phyloP scores from a whole-genome alignment of 2,329 filamentous ascomycete species.

The Cercospora berteroae region DNA sequence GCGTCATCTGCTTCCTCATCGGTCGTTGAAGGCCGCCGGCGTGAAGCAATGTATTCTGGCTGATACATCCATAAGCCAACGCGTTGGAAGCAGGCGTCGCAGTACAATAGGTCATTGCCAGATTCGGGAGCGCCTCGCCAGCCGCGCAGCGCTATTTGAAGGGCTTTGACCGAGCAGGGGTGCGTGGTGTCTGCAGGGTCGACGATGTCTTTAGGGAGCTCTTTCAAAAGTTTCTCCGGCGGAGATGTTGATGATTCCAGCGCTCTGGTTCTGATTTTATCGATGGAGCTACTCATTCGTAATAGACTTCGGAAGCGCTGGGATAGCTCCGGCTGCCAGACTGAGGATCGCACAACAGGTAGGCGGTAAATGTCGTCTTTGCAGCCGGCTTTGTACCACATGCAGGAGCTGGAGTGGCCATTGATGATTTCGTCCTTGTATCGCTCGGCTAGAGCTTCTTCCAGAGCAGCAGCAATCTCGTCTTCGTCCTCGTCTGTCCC shows the following conservation, averaged over 20 bases:
- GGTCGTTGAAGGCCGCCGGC: slow-evolving; percentile 13
- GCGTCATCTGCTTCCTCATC: slow-evolving; percentile 45
- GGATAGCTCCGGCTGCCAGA: slow-evolving; percentile 38
- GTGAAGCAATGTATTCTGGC: slow-evolving; percentile 47
- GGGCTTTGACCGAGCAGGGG: slow-evolving; percentile 23
- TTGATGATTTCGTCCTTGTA: slow-evolving; percentile 71
- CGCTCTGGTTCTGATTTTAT: slow-evolving; percentile 26
- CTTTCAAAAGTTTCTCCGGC: slow-evolving; percentile 28
- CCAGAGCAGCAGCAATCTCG: slow-evolving; percentile 43
- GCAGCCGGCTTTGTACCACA: slow-evolving; percentile 86
- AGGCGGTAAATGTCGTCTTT: slow-evolving; percentile 70
- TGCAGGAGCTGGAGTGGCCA: slow-evolving; percentile 75
- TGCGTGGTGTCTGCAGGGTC: slow-evolving; percentile 15
- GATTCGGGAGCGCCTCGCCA: slow-evolving; percentile 56
- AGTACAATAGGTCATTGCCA: slow-evolving; percentile 72
- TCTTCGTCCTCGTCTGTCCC: slow-evolving; percentile 49
- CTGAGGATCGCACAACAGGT: slow-evolving; percentile 40
- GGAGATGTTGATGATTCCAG: slow-evolving; percentile 14
- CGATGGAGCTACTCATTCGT: slow-evolving; percentile 30
- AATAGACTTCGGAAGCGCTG: slow-evolving; percentile 31
- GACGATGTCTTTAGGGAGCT: slow-evolving; percentile 32
- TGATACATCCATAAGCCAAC: slow-evolving; percentile 93
- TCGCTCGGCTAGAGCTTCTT: slow-evolving; percentile 68
- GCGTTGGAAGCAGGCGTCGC: slow-evolving; percentile 81
- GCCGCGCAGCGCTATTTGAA: slow-evolving; percentile 45